Evolutionary conservation across 2,329 filamentous ascomycete species (phyloP), one percentile per base, ranked within the genome.

Genomic region (Iodosphaeria phyllophila): DNA sequence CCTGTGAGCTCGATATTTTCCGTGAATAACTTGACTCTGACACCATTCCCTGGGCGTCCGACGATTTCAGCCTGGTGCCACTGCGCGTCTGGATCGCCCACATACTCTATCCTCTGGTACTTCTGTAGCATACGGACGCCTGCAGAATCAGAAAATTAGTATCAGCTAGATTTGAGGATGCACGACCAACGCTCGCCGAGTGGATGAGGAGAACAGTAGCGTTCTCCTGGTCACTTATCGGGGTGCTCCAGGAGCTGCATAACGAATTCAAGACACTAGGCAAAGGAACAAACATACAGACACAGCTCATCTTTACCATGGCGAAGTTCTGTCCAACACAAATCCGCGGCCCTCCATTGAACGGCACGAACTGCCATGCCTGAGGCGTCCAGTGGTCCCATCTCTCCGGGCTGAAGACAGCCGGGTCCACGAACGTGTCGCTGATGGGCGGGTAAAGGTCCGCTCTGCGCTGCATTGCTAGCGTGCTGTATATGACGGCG

Each of bases 301-400:
- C 45, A 31, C 50, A 68, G 1, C 54, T 57, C 58, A 67, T 66
- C 43, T 68, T 63, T 3, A 63, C 58, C 41, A 60, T 54, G 4
- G 64, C 64, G 43, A 69, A 68, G 30, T 67, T 63, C 43, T 68
- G 63, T 2, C 63, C 63, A 17, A 68, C 58, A 31, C 64, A 68
- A 16, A 56, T 52, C 17, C 54, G 33, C 5, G 54, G 54, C 2
- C 53, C 54, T 4, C 54, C 55, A 30, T 52, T 57, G 33, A 61
- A 62, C 4, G 56, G 56, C 3, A 60, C 34, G 31, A 54, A 62
- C 8, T 44, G 46, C 56, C 56, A 63, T 0, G 47, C 44, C 33
- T 51, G 52, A 1, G 51, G 52, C 25, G 48, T 43, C 38, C 44
- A 41, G 13, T 35, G 35, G 9, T 36, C 33, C 58, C 58, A 65